Base-by-base conservation (phyloP, 2,329 filamentous ascomycete species). In the Lasiodiplodia gonubiensis region DNA sequence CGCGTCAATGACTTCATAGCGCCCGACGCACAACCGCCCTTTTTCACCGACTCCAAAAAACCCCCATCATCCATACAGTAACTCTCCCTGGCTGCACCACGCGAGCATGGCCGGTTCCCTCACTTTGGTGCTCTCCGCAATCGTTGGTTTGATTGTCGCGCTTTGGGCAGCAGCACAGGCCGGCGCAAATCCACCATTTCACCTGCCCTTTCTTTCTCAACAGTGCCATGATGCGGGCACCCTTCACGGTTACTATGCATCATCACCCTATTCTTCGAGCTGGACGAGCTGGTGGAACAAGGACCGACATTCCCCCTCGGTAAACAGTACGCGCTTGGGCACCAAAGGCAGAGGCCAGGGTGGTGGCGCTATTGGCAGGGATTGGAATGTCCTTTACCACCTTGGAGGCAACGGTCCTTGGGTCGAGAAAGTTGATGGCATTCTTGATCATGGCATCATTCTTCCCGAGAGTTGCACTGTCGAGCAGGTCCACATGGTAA, bases 401-500 rank as follows among this genome's bases (percentile, higher is more conserved):
- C 75, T 86, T 5, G 85, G 85, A 5, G 85, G 86, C 2, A 84
- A 85, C 72, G 82, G 85, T 0, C 85, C 85, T 2, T 87, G 85
- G 85, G 80, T 86, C 46, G 81, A 84, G 61, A 86, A 85, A 70
- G 69, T 76, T 1, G 74, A 79, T 49, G 80, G 81, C 46, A 72
- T 80, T 2, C 73, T 81, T 16, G 76, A 77, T 14, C 76, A 76
- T 8, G 80, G 80, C 4, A 77, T 84, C 55, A 77, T 75, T 1
- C 73, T 81, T 4, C 86, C 86, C 0, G 73, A 79, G 6, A 80
- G 80, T 2, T 88, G 86, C 71, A 72, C 75, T 18, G 79, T 88
- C 7, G 83, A 86, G 67, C 85, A 88, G 72, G 81, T 87, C n/a
- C 86, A 88, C 74, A 84, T 88, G 85, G 84, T 86, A 54, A 27